Percentiles rank a stretch among this genome's conserved stretches.
These are phyloP conservation scores for Otatea glauca DNA, from an alignment of 176 grass and related monocot species.

Conservation along the genomic window DNA sequence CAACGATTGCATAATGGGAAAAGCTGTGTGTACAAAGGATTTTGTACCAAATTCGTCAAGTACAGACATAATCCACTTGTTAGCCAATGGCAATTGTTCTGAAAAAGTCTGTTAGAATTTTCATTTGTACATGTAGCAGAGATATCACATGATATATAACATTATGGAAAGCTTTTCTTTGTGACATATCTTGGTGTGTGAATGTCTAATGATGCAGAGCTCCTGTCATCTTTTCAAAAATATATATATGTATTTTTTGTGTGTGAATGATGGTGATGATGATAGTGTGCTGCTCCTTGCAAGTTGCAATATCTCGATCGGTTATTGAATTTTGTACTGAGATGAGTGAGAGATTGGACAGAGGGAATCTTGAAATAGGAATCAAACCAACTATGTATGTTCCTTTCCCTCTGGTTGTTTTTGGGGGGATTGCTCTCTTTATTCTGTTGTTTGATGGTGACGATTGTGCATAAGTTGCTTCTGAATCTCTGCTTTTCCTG, in stretches of 20 bases:
- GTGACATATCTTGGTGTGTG: background rate
- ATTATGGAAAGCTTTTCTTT: background rate
- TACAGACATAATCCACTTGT: constrained; percentile 34
- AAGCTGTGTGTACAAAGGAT: constrained; percentile 42
- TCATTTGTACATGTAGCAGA: constrained; percentile 37
- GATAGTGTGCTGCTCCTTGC: background rate
- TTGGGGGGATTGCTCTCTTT: background rate
- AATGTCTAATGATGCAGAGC: no score
- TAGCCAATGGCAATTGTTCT: constrained; percentile 3
- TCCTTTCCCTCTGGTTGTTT: background rate
- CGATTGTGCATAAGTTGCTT: background rate
- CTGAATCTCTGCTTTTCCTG: background rate
- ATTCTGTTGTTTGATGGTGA: background rate
- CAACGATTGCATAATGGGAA: constrained; percentile 21
- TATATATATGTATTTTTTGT: background rate
- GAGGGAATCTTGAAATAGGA: constrained; percentile 34
- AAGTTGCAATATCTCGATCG: constrained; percentile 16
- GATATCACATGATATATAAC: constrained; percentile 26
- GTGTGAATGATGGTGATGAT: background rate
- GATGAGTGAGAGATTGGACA: constrained; percentile 19
- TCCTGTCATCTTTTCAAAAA: no score
- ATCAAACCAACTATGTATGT: constrained; percentile 18
- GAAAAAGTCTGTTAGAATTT: background rate
- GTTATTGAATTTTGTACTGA: constrained; percentile 8
- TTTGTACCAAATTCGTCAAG: constrained; percentile 33